These are phyloP conservation scores for Trichoderma harzianum DNA, from an alignment of 2,329 filamentous ascomycete genomes.

Conservation along the genomic window DNA sequence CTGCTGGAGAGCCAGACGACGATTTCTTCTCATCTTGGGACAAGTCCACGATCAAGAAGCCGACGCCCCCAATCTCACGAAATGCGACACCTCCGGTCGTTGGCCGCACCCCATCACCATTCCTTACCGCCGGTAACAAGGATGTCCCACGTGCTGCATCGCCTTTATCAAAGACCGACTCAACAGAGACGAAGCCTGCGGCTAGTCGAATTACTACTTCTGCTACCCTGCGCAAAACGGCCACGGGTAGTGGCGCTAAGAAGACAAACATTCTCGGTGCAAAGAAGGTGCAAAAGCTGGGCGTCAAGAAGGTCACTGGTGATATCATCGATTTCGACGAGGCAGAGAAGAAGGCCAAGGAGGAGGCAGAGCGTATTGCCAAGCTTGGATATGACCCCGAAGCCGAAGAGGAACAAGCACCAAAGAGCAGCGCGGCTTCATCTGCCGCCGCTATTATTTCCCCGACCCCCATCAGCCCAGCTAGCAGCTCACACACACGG, in stretches of 20 bases:
- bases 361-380: constrained; percentile 92
- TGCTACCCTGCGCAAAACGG: constrained; percentile 75
- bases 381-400: constrained; percentile 95
- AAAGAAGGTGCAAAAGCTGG: constrained; percentile 81
- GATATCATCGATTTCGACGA: constrained; percentile 94
- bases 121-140: constrained; percentile 76
- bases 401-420: constrained; percentile 63
- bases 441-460: constrained; percentile 62
- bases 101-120: constrained; percentile 82
- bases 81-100: constrained; percentile 80
- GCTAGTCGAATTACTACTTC: constrained; percentile 73
- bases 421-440: constrained; percentile 43
- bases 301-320: constrained; percentile 82
- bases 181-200: constrained; percentile 53
- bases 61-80: constrained; percentile 87
- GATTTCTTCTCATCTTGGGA: constrained; percentile 99
- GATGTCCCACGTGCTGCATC: constrained; percentile 75
- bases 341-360: constrained; percentile 93
- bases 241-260: constrained; percentile 61
- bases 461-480: constrained; percentile 72
- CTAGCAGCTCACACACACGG: constrained; percentile 52
- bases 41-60: constrained; percentile 93
- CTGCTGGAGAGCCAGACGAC: constrained; percentile 81
- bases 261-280: constrained; percentile 83
- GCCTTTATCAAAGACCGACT: constrained; percentile 65